A percentile compares a stretch with the other conserved stretches of the same genome.
phyloP scores from a whole-genome alignment of 1,284 basidiomycete species.

The Volvariella volvacea region DNA sequence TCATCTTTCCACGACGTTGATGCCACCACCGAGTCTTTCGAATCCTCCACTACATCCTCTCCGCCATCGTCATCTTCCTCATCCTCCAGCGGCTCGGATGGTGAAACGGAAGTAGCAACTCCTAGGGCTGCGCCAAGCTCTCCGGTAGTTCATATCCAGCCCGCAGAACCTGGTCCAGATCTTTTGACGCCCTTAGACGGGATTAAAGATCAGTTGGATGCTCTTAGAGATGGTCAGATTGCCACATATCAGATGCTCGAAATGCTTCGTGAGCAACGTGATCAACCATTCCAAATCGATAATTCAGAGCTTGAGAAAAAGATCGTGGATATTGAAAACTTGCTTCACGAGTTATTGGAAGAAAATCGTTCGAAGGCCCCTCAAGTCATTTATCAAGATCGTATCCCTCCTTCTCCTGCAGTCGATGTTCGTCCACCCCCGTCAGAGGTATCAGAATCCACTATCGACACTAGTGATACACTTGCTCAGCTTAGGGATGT shows the following conservation, averaged over 20 bases:
- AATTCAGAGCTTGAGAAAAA: slow-evolving; percentile 31
- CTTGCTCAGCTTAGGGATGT: slow-evolving; percentile 18
- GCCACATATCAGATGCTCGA: slow-evolving; percentile 49
- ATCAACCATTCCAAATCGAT: slow-evolving; percentile 21
- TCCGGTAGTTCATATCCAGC: slow-evolving; percentile 38
- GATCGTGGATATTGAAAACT: slow-evolving; percentile 33
- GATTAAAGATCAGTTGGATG: slow-evolving; percentile 44
- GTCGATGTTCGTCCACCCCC: slow-evolving; percentile 11
- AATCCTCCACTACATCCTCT: slow-evolving; percentile 10
- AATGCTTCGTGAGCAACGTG: slow-evolving; percentile 26
- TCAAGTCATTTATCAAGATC: slow-evolving; percentile 12
- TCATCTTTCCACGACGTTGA: slow-evolving; percentile 6
- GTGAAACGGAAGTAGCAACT: slow-evolving; percentile 3
- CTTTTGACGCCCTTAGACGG: slow-evolving; percentile 36
- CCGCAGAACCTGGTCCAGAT: slow-evolving; percentile 26
- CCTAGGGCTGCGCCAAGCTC: slow-evolving; percentile 8
- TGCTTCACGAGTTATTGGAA: slow-evolving; percentile 28
- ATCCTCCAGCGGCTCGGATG: slow-evolving; percentile 18
- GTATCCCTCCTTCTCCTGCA: slow-evolving; percentile 11
- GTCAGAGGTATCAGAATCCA: slow-evolving; percentile 17
- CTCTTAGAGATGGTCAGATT: slow-evolving; percentile 51
- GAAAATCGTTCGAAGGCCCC: slow-evolving; percentile 22
- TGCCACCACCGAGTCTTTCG: background rate
- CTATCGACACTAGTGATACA: slow-evolving; percentile 19
- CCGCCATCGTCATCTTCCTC: slow-evolving; percentile 17